These are phyloP conservation scores for Pneumocystis jirovecii DNA, from an alignment of 1,139 yeast species.

Conservation along the genomic window DNA sequence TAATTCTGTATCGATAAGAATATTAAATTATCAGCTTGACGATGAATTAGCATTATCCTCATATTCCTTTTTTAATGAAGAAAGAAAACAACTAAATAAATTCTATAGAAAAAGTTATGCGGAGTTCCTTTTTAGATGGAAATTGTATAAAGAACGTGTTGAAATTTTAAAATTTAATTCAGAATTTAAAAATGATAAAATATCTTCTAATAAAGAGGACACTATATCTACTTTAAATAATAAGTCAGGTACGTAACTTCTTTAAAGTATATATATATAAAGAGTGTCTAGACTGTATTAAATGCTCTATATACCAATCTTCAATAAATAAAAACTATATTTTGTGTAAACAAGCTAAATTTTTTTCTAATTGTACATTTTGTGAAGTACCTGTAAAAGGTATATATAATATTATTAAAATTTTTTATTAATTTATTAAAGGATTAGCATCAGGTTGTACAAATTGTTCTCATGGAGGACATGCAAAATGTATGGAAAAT, in stretches of 20 bases:
- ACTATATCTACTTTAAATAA: neutral
- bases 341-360: neutral
- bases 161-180: constrained; percentile 63
- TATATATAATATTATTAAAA: neutral
- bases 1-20: constrained; percentile 28
- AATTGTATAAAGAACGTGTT: constrained; percentile 57
- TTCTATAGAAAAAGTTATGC: constrained; percentile 62
- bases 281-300: neutral
- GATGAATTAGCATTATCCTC: constrained; percentile 21
- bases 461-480: constrained; percentile 3
- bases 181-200: neutral
- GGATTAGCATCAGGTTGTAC: constrained; percentile 1
- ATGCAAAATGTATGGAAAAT: constrained; percentile 3
- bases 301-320: neutral
- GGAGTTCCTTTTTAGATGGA: constrained; percentile 69
- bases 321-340: neutral
- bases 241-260: neutral
- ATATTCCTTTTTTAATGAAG: constrained; percentile 33
- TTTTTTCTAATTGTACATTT: constrained; percentile 1
- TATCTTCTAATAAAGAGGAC: neutral
- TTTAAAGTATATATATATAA: neutral
- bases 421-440: neutral
- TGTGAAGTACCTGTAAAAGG: constrained; percentile 1
- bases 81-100: constrained; percentile 33
- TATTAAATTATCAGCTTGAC: constrained; percentile 46